Conservation (phyloP, 2,329 filamentous ascomycete species). For the Nothophoma quercina region DNA sequence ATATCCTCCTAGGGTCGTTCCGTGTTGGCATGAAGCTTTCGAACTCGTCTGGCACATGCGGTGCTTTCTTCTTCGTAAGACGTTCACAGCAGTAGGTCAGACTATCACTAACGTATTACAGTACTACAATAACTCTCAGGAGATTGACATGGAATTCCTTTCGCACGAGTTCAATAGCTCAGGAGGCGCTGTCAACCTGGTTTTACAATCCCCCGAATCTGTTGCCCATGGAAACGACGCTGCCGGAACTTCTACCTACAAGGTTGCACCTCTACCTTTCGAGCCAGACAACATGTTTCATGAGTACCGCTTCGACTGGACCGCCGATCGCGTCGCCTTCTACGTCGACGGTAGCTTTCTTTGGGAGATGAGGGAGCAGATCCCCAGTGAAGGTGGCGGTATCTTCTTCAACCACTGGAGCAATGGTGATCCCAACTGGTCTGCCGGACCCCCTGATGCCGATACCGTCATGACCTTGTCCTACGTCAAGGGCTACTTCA, state of each 20-base stretch:
- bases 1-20: slow-evolving; percentile 75
- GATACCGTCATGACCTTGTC: slow-evolving; percentile 71
- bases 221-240: slow-evolving; percentile 69
- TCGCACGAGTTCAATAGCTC: slow-evolving; percentile 68
- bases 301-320: slow-evolving; percentile 82
- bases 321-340: slow-evolving; percentile 68
- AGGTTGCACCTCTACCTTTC: slow-evolving; percentile 68
- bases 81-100: not conserved
- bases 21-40: slow-evolving; percentile 72
- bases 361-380: slow-evolving; percentile 62
- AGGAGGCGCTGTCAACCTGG: slow-evolving; percentile 72
- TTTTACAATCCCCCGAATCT: slow-evolving; percentile 73
- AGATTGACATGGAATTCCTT: slow-evolving; percentile 83
- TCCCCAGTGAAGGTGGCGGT: slow-evolving; percentile 69
- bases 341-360: slow-evolving; percentile 70
- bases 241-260: slow-evolving; percentile 64
- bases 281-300: slow-evolving; percentile 71
- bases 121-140: slow-evolving; percentile 81
- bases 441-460: slow-evolving; percentile 69
- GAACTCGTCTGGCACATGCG: slow-evolving; percentile 70
- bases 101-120: slow-evolving; percentile 43
- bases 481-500: slow-evolving; percentile 83
- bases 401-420: slow-evolving; percentile 79
- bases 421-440: slow-evolving; percentile 77
- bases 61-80: slow-evolving; percentile 79